Conservation (phyloP, 768 basidiomycete genomes). For the Coprinopsis marcescibilis region DNA sequence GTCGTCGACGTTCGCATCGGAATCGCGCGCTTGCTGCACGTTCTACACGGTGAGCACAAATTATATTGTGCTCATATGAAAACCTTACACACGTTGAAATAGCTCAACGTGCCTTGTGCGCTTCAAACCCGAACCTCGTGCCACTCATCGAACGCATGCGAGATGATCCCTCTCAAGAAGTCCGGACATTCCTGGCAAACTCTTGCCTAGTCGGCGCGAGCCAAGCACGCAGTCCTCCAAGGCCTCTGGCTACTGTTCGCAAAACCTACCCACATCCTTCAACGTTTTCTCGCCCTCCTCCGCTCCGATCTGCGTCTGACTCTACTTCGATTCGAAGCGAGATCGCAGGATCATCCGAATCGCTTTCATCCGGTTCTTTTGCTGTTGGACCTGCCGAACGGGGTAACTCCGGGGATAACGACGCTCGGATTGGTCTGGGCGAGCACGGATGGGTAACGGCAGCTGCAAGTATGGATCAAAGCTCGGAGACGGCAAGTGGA, state of each 20-base stretch:
- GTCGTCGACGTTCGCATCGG: constrained; percentile 85
- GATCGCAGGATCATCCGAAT: no score
- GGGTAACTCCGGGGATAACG: no score
- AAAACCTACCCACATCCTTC: not conserved
- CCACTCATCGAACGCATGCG: constrained; percentile 41
- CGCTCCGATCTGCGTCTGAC: no score
- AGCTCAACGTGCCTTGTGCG: constrained; percentile 9
- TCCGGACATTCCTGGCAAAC: constrained; percentile 2
- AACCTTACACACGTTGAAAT: not conserved
- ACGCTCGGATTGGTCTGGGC: no score
- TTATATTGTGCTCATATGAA: constrained; percentile 8
- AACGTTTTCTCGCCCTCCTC: constrained; percentile 2
- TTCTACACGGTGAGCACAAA: constrained; percentile 44
- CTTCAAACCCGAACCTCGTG: constrained; percentile 27
- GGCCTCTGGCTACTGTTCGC: not conserved
- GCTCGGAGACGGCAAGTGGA: no score
- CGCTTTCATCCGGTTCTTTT: no score
- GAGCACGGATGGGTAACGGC: no score
- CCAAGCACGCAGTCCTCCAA: not conserved
- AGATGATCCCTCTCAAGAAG: constrained; percentile 43
- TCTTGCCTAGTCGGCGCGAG: not conserved
- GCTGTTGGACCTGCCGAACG: no score
- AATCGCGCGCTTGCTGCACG: constrained; percentile 66
- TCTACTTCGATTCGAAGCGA: no score
- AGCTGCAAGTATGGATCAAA: no score